Conservation (phyloP, 1,284 basidiomycete species). For the Quambalaria eucalypti region DNA sequence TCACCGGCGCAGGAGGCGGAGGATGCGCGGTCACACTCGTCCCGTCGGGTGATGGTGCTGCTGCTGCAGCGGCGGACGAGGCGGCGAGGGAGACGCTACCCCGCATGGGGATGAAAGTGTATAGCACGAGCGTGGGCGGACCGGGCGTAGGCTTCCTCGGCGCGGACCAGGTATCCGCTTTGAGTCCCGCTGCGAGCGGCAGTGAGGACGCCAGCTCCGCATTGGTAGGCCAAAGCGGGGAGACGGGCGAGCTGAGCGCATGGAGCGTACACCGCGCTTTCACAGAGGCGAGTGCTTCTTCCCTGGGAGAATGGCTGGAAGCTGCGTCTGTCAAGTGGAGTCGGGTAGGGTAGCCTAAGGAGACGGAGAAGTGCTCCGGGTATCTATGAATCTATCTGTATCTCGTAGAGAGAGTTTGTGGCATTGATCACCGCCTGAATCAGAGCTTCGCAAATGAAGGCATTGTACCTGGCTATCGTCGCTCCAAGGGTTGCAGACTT, state of each 20-base stretch:
- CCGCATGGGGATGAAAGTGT: not conserved
- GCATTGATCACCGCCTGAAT: too few relatives aligned
- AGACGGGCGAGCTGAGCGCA: not conserved
- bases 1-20: constrained; percentile 97
- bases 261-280: not conserved
- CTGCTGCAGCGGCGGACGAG: not conserved
- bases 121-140: not conserved
- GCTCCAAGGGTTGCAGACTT: too few relatives aligned
- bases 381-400: too few relatives aligned
- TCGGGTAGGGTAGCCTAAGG: too few relatives aligned
- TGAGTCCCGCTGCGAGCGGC: too few relatives aligned
- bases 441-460: too few relatives aligned
- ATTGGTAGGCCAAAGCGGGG: not conserved
- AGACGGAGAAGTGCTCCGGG: too few relatives aligned
- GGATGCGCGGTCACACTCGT: constrained; percentile 93
- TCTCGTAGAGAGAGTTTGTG: too few relatives aligned
- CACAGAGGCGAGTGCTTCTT: not conserved
- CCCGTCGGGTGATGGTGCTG: constrained; percentile 50
- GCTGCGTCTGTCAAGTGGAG: too few relatives aligned
- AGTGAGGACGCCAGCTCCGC: not conserved
- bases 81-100: not conserved
- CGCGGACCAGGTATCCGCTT: not conserved
- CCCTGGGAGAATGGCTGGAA: not conserved
- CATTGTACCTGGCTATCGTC: too few relatives aligned
- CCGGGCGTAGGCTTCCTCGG: not conserved